Base-by-base conservation (phyloP, 768 basidiomycete species). In the Serendipita sp. region DNA sequence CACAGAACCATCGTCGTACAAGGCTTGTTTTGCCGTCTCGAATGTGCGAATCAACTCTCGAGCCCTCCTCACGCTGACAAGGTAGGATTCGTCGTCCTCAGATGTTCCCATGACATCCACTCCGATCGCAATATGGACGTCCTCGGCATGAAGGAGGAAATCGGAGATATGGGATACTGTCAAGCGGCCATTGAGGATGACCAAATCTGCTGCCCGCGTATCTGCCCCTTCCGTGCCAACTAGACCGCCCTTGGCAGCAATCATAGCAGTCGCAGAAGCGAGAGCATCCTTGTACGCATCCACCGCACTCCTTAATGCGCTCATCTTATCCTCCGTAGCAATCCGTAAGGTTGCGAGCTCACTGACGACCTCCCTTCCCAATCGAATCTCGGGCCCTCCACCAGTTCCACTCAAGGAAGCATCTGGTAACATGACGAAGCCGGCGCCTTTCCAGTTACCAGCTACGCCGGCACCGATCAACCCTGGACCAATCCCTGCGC, bases 371-470 rank as follows among this genome's bases (percentile, higher is more conserved):
- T 82, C 80, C 1, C 77, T 70, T 20, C 77, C 75, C 61, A 88
- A 72, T 31, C 75, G 72, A 31, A 70, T 70, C 31, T 76, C 76
- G 20, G 75, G 75, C 4, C 78, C 78, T 42, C 79, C 78, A 45
- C 79, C 70, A 26, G 80, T 76, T 43, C 53, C 53, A 14, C 34
- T 38, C 45, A 50, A 34, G 42, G 42, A 42, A 16, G 38, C 51
- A 61, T 53, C 67, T n/a, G 62, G 60, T 3, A 33, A 30, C n/a
- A 68, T 64, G 43, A 87, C 80, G 79, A 85, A 93, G 34, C 91
- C 92, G 66, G 90, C 88, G 13, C 89, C 91, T 67, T 82, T 87
- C 90, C 90, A 93, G 22, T 76, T 75, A 7, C 80, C 89, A 24
- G 79, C 90, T 60, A 77, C 75, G 3, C 91, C 90, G 2, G 84